Conservation (phyloP, 208 protist genomes). For the Trypanosoma brucei region DNA sequence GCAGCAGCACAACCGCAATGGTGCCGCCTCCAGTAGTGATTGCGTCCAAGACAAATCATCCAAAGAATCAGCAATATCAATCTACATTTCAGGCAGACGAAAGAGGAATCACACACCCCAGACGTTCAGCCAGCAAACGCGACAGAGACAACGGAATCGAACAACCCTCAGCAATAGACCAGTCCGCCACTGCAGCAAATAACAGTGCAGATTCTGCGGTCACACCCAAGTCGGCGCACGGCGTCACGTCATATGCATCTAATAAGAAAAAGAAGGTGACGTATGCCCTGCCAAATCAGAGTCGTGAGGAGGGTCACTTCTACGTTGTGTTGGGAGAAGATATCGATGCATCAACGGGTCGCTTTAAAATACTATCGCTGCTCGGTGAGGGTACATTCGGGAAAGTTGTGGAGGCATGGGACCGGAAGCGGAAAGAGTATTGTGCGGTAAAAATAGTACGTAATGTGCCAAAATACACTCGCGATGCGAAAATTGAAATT, state of each 20-base stretch:
- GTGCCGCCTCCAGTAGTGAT: no score
- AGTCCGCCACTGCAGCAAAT: constrained; percentile 57
- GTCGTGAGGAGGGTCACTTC: constrained; percentile 88
- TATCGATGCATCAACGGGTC: constrained; percentile 79
- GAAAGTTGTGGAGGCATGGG: constrained; percentile 87
- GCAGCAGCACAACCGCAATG: no score
- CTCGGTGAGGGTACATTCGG: constrained; percentile 87
- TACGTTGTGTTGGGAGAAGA: constrained; percentile 88
- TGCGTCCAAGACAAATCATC: no score
- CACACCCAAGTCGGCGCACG: background rate
- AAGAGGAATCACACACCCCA: constrained; percentile 1
- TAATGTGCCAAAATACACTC: constrained; percentile 80
- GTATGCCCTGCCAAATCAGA: constrained; percentile 76
- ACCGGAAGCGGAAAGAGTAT: constrained; percentile 82
- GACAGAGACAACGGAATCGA: constrained; percentile 56
- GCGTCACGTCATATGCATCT: constrained; percentile 5
- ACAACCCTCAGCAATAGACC: constrained; percentile 55
- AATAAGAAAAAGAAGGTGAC: constrained; percentile 81
- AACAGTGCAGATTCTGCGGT: constrained; percentile 52
- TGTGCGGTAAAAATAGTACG: constrained; percentile 88
- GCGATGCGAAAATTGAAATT: constrained; percentile 86
- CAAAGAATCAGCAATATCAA: background rate
- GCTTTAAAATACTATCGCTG: constrained; percentile 88
- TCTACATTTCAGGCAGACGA: background rate
- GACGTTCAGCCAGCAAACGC: constrained; percentile 79